Conservation (phyloP, 2,329 filamentous ascomycete genomes). For the Venturia effusa region DNA sequence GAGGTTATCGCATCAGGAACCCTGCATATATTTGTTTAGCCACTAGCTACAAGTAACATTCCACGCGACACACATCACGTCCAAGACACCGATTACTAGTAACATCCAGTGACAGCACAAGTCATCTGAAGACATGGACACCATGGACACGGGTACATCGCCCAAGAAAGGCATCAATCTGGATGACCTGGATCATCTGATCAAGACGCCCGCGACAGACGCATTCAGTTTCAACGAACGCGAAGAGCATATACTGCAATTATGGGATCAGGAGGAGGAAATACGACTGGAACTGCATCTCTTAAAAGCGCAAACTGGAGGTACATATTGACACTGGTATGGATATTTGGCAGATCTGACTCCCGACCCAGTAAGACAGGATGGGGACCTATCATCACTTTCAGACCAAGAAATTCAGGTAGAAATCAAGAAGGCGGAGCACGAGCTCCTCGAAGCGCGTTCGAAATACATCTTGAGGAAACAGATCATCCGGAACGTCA, state of each 20-base stretch:
- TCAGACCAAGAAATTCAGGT: constrained; percentile 43
- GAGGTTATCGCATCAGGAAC: too few relatives aligned
- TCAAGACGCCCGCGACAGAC: constrained; percentile 34
- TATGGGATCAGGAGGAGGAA: constrained; percentile 62
- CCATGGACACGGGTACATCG: neutral
- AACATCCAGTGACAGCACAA: neutral
- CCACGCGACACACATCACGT: neutral
- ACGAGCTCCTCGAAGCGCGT: constrained; percentile 57
- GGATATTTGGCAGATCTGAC: neutral
- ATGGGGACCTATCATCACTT: constrained; percentile 7
- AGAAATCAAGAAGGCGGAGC: constrained; percentile 44
- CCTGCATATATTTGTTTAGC: neutral
- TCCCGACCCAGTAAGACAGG: neutral
- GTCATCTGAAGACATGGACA: neutral
- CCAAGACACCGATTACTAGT: neutral
- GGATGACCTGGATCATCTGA: constrained; percentile 24
- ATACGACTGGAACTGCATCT: constrained; percentile 63
- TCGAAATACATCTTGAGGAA: constrained; percentile 60
- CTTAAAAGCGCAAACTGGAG: constrained; percentile 34
- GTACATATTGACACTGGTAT: neutral
- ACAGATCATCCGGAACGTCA: constrained; percentile 55
- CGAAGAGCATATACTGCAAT: constrained; percentile 54
- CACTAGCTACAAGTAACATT: too few relatives aligned
- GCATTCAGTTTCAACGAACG: constrained; percentile 50
- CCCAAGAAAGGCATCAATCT: constrained; percentile 14